These are phyloP conservation scores for Dothidotthia symphoricarpi DNA, from an alignment of 2,329 filamentous ascomycete species.

Conservation along the genomic window DNA sequence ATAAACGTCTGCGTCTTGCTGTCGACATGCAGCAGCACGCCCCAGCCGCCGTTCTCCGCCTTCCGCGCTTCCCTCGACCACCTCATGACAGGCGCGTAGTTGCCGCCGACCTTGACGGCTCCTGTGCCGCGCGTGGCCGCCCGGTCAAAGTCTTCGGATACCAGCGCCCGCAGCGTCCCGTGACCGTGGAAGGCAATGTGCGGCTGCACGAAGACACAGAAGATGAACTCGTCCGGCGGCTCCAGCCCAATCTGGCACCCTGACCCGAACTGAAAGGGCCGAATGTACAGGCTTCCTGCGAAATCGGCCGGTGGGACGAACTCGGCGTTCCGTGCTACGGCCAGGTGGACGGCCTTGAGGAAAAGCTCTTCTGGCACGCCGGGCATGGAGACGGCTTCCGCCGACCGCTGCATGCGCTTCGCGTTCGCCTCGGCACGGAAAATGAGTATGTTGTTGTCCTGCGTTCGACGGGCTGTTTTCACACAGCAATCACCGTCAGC, in stretches of 20 bases:
- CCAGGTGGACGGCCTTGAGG: constrained; percentile 22
- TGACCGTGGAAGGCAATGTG: constrained; percentile 27
- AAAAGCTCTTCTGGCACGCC: constrained; percentile 31
- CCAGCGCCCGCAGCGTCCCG: constrained; percentile 24
- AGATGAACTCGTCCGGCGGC: constrained; percentile 24
- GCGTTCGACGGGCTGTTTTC: constrained; percentile 16
- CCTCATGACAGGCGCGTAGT: constrained; percentile 41
- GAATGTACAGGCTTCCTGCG: constrained; percentile 37
- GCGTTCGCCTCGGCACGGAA: constrained; percentile 37
- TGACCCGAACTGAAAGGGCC: constrained; percentile 37
- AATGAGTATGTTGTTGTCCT: constrained; percentile 24
- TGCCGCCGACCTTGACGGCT: constrained; percentile 39
- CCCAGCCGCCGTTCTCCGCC: constrained; percentile 22
- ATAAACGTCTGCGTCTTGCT: constrained; percentile 29
- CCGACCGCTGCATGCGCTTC: constrained; percentile 28
- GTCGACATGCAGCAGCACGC: constrained; percentile 39
- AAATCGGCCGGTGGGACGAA: constrained; percentile 27
- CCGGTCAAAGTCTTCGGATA: constrained; percentile 40
- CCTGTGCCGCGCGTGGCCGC: constrained; percentile 38
- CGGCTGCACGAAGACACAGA: constrained; percentile 36
- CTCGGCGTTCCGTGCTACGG: constrained; percentile 26
- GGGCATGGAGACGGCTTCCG: constrained; percentile 32
- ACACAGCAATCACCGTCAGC: too few relatives aligned
- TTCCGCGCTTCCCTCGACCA: constrained; percentile 30
- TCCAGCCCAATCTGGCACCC: constrained; percentile 23